These are phyloP conservation scores for Metschnikowia koreensis DNA, from an alignment of 805 yeast genomes.

Conservation along the genomic window DNA sequence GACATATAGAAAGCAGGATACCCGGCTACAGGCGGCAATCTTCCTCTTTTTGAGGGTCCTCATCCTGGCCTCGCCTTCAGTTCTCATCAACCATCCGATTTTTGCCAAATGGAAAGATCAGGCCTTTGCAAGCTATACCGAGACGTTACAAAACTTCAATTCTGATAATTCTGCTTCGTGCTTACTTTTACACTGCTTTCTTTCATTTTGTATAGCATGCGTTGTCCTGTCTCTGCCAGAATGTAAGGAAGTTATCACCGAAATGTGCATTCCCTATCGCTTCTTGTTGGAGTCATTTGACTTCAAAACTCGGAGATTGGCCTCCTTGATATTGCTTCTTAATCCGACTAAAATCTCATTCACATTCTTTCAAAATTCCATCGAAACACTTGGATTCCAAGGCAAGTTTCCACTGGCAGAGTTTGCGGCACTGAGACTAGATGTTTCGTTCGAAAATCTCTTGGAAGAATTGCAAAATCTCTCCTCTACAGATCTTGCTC, in stretches of 20 bases:
- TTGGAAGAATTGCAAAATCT: neutral
- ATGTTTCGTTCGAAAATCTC: constrained; percentile 1
- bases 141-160: neutral
- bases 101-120: constrained; percentile 22
- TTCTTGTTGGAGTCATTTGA: constrained; percentile 3
- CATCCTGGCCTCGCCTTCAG: neutral
- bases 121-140: constrained; percentile 18
- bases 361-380: neutral
- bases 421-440: constrained; percentile 5
- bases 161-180: neutral
- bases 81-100: constrained; percentile 8
- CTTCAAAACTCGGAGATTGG: constrained; percentile 5
- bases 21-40: constrained; percentile 15
- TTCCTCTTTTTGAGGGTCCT: constrained; percentile 17
- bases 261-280: constrained; percentile 5
- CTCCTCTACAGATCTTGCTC: neutral
- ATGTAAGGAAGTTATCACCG: neutral
- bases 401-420: constrained; percentile 4
- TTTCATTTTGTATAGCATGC: constrained; percentile 11
- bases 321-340: constrained; percentile 5
- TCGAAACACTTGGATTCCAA: neutral
- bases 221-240: neutral
- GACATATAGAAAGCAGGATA: constrained; percentile 16
- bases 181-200: constrained; percentile 8
- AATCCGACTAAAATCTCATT: neutral